Evolutionary conservation across 352 stramenopile species (phyloP).

Genomic region (Aphanomyces stellatus): DNA sequence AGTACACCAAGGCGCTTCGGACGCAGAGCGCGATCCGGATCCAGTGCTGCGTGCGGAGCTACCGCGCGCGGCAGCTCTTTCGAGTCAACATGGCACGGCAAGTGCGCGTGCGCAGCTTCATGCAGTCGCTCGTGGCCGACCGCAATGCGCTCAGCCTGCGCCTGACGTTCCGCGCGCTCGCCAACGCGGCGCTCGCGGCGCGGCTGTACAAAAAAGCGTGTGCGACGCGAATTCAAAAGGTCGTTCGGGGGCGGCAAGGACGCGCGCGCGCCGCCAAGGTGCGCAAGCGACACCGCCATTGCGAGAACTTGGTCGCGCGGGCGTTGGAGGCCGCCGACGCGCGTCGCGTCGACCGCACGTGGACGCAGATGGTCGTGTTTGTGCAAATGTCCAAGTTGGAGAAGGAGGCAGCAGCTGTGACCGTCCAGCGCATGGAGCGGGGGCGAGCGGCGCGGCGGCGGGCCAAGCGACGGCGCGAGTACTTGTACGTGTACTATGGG

Average conservation of each 20-base stretch:
- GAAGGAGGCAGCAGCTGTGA: neutral
- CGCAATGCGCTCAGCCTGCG: neutral
- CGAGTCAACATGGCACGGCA: neutral
- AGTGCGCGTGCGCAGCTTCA: neutral
- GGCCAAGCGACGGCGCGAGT: neutral
- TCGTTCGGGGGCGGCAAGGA: conserved; percentile 37
- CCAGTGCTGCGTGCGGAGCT: neutral
- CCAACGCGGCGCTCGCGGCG: neutral
- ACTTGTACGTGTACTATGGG: conserved; percentile 2
- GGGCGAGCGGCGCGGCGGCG: neutral
- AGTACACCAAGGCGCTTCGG: neutral
- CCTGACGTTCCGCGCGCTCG: neutral
- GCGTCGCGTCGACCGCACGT: neutral
- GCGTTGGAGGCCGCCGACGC: too few relatives aligned
- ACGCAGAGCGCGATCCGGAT: neutral
- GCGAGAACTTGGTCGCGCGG: neutral
- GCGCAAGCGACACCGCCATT: conserved; percentile 25
- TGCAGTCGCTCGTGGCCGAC: neutral
- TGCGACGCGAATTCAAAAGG: conserved; percentile 32
- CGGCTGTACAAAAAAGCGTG: neutral
- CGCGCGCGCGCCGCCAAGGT: conserved; percentile 28
- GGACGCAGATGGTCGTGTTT: neutral
- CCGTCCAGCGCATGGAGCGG: neutral
- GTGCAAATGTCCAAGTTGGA: neutral
- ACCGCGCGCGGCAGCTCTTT: neutral